Percentiles rank a stretch among this genome's conserved stretches.
phyloP scores from a whole-genome alignment of 139 green algal species.

The Chlorella sp. region DNA sequence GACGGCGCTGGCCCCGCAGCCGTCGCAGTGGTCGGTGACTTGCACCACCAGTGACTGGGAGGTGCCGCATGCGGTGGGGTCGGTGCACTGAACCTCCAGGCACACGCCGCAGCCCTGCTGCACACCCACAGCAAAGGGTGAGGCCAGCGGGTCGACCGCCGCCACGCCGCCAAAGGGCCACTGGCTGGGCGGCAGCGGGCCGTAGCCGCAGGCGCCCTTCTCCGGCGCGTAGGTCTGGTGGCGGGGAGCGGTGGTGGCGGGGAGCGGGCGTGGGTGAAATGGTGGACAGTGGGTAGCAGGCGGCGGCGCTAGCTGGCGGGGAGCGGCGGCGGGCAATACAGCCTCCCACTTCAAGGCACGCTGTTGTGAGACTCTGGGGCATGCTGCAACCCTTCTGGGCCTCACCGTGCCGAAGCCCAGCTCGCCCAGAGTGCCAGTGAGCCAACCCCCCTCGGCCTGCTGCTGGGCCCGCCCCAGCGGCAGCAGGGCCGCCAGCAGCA shows the following conservation, averaged over 20 bases:
- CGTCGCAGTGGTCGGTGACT: conserved; percentile 14
- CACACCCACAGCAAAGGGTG: conserved; percentile 1
- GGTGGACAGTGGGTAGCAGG: background rate
- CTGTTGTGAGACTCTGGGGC: too few species aligned
- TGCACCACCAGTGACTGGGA: conserved; percentile 1
- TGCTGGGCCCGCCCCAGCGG: background rate
- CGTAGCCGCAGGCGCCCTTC: conserved; percentile 26
- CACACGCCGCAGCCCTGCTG: conserved; percentile 30
- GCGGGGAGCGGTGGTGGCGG: background rate
- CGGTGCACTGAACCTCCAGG: conserved; percentile 31
- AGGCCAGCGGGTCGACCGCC: background rate
- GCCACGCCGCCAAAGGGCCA: conserved; percentile 27
- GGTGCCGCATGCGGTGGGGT: background rate
- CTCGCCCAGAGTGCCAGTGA: conserved; percentile 3
- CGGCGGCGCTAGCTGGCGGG: background rate
- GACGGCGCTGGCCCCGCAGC: background rate
- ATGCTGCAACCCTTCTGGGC: background rate
- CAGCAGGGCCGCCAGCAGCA: conserved; percentile 2
- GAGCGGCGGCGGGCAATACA: background rate
- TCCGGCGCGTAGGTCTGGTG: background rate
- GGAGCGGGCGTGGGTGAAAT: too few species aligned
- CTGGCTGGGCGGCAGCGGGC: background rate
- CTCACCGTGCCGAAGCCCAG: conserved; percentile 4
- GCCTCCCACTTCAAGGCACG: too few species aligned
- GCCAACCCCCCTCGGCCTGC: background rate